A percentile compares a stretch with the other conserved stretches of the same genome.
phyloP scores from a whole-genome alignment of 495 filamentous ascomycete species.

The Penicillium waksmanii region DNA sequence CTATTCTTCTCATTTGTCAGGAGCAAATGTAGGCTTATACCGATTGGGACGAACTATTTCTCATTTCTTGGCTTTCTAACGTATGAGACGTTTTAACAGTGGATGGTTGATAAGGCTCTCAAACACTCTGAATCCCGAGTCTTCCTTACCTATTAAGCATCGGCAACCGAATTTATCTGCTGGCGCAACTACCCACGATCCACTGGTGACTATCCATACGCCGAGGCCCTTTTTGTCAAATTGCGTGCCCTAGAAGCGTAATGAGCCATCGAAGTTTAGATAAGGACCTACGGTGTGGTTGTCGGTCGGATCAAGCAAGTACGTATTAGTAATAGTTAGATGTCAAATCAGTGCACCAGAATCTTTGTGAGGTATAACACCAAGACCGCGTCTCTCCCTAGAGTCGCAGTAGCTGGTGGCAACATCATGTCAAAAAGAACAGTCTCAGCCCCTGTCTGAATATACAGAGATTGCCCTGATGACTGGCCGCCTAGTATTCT shows the following conservation, averaged over 20 bases:
- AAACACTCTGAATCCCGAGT: not conserved
- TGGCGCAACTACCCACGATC: not conserved
- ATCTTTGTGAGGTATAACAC: not conserved
- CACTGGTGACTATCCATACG: not conserved
- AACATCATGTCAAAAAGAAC: not conserved
- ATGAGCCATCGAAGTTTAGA: not conserved
- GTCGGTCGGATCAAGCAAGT: not conserved
- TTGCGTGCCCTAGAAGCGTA: not conserved
- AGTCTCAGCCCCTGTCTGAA: not conserved
- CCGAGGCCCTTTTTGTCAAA: not conserved
- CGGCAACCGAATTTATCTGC: not conserved
- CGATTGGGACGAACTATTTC: not conserved
- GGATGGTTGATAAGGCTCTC: not conserved
- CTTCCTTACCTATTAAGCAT: not conserved
- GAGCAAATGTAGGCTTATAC: not conserved
- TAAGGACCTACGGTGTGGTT: not conserved
- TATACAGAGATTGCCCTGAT: not conserved
- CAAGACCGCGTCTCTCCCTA: not conserved
- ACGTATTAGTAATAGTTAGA: not conserved
- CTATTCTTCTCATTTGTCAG: not conserved
- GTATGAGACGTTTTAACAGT: not conserved
- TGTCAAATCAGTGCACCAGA: not conserved
- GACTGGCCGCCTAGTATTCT: constrained; percentile 7
- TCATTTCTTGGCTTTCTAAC: not conserved
- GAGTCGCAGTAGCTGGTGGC: not conserved